phyloP scores from a whole-genome alignment of 495 filamentous ascomycete species.

The Podospora australis region DNA sequence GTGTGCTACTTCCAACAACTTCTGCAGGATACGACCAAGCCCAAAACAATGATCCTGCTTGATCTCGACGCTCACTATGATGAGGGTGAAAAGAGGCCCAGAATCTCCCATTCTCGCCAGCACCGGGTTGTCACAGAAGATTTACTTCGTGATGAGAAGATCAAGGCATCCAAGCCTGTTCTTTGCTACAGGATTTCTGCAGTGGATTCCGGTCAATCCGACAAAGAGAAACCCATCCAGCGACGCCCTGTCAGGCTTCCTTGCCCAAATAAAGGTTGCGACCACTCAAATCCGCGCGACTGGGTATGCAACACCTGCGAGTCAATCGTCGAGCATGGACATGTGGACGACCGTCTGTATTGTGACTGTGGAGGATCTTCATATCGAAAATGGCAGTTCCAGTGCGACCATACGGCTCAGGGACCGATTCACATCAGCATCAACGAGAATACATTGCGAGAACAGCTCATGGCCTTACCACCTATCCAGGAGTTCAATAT shows the following conservation, averaged over 20 bases:
- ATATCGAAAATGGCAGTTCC: conserved; percentile 22
- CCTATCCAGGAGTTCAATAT: conserved; percentile 33
- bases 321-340: conserved; percentile 26
- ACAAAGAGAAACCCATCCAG: neutral
- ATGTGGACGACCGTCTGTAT: conserved; percentile 27
- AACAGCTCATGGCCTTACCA: conserved; percentile 11
- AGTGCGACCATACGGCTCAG: conserved; percentile 21
- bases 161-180: no score
- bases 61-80: no score
- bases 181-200: no score
- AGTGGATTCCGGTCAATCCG: neutral
- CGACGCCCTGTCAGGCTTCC: conserved; percentile 23
- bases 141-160: no score
- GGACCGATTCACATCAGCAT: no score
- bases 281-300: neutral
- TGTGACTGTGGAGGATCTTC: conserved; percentile 32
- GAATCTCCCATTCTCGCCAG: no score
- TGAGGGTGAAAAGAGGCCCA: no score
- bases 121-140: no score
- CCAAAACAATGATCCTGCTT: no score
- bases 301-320: conserved; percentile 32
- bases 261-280: conserved; percentile 23
- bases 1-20: no score
- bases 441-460: no score
- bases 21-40: no score